Evolutionary conservation across 768 basidiomycete species (phyloP), one percentile per base, ranked within the genome.

Genomic region (Mycena sanguinolenta): DNA sequence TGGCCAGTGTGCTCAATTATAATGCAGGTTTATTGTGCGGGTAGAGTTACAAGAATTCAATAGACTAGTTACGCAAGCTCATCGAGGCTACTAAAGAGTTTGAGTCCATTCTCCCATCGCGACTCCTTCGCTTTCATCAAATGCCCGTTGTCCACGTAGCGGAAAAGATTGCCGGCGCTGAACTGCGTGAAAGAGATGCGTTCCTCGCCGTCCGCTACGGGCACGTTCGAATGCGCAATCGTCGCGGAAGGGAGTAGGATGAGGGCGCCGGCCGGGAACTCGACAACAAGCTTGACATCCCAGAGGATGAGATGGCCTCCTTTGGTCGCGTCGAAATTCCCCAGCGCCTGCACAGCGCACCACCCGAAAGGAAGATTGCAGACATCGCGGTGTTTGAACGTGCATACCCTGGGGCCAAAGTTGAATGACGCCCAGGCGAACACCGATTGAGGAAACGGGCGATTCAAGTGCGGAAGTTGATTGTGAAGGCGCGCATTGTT

Each of bases 351-450:
- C 5, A 57, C 34, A 0, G 55, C 55, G 7, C 55, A 57, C 55
- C 55, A 57, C 2, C 55, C 55, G 12, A 57, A 57, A 13, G 55
- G 55, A 3, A 57, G 55, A 13, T 57, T 57, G 32, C 32, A 32
- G 9, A 57, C 34, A n/a, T 57, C 55, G 21, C 34, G 55, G 14
- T 57, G 55, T 28, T 52, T 52, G 49, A 27, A 50, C 2, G 50
- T 52, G 25, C 50, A 52, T 23, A 52, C 25, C 13, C 42, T 44
- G 13, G 25, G 23, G 9, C 46, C 49, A 32, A 62, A 62, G 27
- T 62, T 62, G 49, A 62, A 62, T 6, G 60, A 46, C 1, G 50
- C 62, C 23, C 32, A 27, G 4, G 46, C 27, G 38, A 63, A 54
- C 5, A 42, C 62, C 2, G 62, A 32, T 8, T 28, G 25, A 5